A percentile compares a stretch with the other conserved stretches of the same genome.
phyloP scores from a whole-genome alignment of 768 basidiomycete species.

The Phanerodontia chrysosporium region DNA sequence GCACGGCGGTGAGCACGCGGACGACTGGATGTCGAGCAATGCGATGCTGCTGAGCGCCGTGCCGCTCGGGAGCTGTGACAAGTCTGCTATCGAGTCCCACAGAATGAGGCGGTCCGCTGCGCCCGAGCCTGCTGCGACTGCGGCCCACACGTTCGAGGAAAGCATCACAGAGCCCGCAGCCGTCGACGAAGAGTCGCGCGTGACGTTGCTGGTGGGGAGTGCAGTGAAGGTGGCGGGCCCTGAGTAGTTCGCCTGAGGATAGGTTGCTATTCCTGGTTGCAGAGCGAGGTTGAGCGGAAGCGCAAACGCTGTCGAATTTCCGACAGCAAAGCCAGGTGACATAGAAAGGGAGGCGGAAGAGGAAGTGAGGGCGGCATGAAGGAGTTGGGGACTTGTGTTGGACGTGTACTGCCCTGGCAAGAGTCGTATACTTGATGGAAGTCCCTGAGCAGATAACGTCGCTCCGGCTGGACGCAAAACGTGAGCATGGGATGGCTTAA shows the following conservation, averaged over 20 bases:
- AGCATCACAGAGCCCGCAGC: constrained; percentile 60
- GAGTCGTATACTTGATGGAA: constrained; percentile 51
- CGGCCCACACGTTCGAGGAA: constrained; percentile 66
- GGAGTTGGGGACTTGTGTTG: constrained; percentile 65
- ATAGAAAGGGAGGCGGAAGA: constrained; percentile 55
- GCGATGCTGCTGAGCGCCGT: constrained; percentile 43
- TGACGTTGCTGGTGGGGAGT: constrained; percentile 51
- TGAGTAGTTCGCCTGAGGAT: constrained; percentile 56
- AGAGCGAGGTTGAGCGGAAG: constrained; percentile 68
- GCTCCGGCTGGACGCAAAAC: constrained; percentile 55
- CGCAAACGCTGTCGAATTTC: constrained; percentile 42
- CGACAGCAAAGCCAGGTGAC: constrained; percentile 61
- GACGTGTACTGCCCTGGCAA: constrained; percentile 76
- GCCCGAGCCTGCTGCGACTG: constrained; percentile 49
- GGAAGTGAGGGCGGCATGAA: constrained; percentile 64
- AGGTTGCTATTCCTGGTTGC: constrained; percentile 64
- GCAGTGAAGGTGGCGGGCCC: constrained; percentile 57
- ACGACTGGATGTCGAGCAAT: constrained; percentile 68
- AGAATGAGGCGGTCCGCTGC: constrained; percentile 56
- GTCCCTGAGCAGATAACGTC: constrained; percentile 52
- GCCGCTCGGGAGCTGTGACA: constrained; percentile 58
- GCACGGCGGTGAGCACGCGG: constrained; percentile 72
- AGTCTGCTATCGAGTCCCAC: constrained; percentile 78
- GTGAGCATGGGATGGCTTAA: neutral
- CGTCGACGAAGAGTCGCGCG: constrained; percentile 39